Percentiles rank a stretch among this genome's conserved stretches.
Conservation (phyloP, 2,329 filamentous ascomycete species). For the Phyllosticta ampelicida region DNA sequence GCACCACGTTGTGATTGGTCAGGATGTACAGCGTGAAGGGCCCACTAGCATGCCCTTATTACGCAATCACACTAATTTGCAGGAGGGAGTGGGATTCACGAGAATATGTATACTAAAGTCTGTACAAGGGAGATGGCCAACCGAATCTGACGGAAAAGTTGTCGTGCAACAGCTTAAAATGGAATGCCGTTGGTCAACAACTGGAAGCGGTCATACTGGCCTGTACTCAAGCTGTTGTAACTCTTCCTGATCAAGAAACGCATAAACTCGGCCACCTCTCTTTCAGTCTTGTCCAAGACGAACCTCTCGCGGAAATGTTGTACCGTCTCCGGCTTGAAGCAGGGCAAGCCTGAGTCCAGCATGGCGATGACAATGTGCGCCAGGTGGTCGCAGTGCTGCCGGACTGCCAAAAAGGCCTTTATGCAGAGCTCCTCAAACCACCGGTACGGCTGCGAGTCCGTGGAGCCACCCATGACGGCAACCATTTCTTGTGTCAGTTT, state of each 20-base stretch:
- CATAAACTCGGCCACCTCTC: slow-evolving; percentile 93
- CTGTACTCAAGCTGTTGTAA: slow-evolving; percentile 81
- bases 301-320: slow-evolving; percentile 88
- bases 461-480: slow-evolving; percentile 87
- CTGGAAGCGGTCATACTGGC: slow-evolving; percentile 97
- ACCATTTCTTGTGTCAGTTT: slow-evolving; percentile 98
- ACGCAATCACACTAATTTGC: background rate
- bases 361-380: slow-evolving; percentile 84
- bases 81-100: background rate
- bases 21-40: background rate
- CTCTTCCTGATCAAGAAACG: slow-evolving; percentile 80
- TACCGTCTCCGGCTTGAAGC: slow-evolving; percentile 94
- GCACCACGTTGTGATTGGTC: background rate
- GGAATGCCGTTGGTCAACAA: slow-evolving; percentile 94
- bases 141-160: background rate
- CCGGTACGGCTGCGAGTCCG: slow-evolving; percentile 75
- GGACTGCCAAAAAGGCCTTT: slow-evolving; percentile 83
- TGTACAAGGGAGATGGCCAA: background rate
- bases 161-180: slow-evolving; percentile 44
- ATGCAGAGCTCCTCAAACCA: slow-evolving; percentile 96
- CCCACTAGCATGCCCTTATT: background rate
- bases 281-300: slow-evolving; percentile 80
- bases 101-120: background rate
- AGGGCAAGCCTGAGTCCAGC: slow-evolving; percentile 91
- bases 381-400: slow-evolving; percentile 81